Evolutionary conservation across 2,329 filamentous ascomycete genomes (phyloP).

Genomic region (Colletotrichum sp.): DNA sequence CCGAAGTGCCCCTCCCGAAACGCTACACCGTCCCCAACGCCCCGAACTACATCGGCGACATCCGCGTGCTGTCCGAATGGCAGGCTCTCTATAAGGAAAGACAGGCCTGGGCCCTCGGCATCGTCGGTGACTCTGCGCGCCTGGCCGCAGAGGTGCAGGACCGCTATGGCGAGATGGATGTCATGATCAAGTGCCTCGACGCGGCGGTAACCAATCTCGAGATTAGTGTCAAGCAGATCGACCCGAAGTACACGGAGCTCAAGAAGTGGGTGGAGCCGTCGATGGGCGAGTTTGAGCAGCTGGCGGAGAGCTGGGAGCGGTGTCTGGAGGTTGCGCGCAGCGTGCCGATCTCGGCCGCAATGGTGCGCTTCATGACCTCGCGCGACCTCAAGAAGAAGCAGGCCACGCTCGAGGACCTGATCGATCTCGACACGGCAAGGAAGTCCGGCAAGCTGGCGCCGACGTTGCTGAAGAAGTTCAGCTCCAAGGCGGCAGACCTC

Average conservation of each 20-base stretch:
- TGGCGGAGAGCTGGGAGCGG: constrained; percentile 70
- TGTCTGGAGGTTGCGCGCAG: constrained; percentile 69
- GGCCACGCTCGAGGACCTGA: constrained; percentile 73
- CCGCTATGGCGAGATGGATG: constrained; percentile 74
- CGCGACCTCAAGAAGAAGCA: constrained; percentile 48
- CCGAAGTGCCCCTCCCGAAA: constrained; percentile 56
- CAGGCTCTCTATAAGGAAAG: constrained; percentile 83
- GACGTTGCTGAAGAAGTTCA: constrained; percentile 64
- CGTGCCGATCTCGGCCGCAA: constrained; percentile 68
- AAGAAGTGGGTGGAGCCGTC: constrained; percentile 74
- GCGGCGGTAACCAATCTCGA: constrained; percentile 88
- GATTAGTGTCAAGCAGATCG: constrained; percentile 72
- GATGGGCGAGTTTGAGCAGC: constrained; percentile 68
- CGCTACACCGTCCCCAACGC: constrained; percentile 66
- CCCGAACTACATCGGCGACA: constrained; percentile 83
- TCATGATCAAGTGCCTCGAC: constrained; percentile 80
- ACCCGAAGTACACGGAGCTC: constrained; percentile 73
- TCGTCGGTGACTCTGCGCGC: constrained; percentile 71
- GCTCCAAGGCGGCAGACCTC: constrained; percentile 62
- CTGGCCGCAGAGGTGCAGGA: constrained; percentile 68
- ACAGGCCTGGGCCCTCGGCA: constrained; percentile 75
- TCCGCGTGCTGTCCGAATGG: constrained; percentile 86
- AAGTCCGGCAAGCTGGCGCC: constrained; percentile 72
- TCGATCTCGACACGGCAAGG: constrained; percentile 75
- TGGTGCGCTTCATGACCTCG: constrained; percentile 69